Base-by-base conservation (phyloP, 495 filamentous ascomycete species). In the Podospora pseudoanserina region DNA sequence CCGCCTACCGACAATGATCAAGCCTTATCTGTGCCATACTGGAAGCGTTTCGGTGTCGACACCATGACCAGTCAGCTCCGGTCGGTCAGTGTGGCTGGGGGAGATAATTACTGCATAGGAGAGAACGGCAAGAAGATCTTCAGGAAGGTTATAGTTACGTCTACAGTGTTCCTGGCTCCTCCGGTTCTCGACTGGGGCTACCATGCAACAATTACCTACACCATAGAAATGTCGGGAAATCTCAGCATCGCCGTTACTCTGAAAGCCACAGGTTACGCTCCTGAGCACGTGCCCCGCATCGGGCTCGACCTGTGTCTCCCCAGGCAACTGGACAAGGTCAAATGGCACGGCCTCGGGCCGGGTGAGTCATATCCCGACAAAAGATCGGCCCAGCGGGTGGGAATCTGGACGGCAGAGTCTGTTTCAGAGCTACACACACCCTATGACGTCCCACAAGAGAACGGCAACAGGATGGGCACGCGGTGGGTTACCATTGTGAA, bases 371-470 rank as follows among this genome's bases (percentile, higher is more conserved):
- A 90, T 63, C 77, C 79, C 13, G 88, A 90, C 77, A 89, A 86
- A 76, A 85, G 85, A 67, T 73, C 79, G 0, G 83, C 87, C 5
- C 85, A 87, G 65, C 81, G 79, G 30, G 57, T 85, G 1, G 87
- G 86, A 5, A 70, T 83, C 11, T 89, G 84, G 76, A 69, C 73
- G 5, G 77, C 75, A 3, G 66, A 69, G 26, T 67, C 74, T 15
- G 76, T 86, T 3, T 76, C 77, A 13, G 77, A 84, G 4, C 80
- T 90, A 56, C 83, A 83, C 65, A 84, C 83, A 1, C 75, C 80
- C 3, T 90, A 89, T 71, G 88, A 91, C 55, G 83, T 84, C 34
- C 88, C 88, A 0, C 88, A 90, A 66, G 88, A 91, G 67, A 84
- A 80, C 60, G 84, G 86, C 44, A 90, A 90, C 66, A 77, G 86